Conservation (phyloP, 345 rosid species). For the Pistacia vera region DNA sequence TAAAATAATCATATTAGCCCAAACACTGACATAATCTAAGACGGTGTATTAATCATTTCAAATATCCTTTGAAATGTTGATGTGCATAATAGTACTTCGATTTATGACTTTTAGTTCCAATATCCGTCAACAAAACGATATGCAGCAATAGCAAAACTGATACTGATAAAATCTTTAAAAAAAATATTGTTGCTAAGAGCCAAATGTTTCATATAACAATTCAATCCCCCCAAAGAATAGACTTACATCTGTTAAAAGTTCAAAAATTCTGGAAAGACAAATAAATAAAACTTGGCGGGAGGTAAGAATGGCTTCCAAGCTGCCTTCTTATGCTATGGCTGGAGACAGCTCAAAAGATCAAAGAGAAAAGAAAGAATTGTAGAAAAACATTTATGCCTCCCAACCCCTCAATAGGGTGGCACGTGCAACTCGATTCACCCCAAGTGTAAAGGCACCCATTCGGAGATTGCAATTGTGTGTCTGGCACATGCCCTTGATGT, state of each 20-base stretch:
- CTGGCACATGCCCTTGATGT: conserved; percentile 92
- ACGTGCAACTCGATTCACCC: conserved; percentile 92
- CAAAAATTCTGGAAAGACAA: neutral
- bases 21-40: too few species aligned
- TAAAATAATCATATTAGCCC: too few species aligned
- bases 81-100: neutral
- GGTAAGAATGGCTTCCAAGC: conserved; percentile 12
- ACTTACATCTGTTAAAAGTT: neutral
- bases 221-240: conserved; percentile 10
- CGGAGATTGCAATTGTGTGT: conserved; percentile 84
- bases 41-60: neutral
- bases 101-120: neutral
- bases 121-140: neutral
- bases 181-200: neutral
- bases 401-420: conserved; percentile 90
- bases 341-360: neutral
- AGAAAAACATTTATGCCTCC: conserved; percentile 61
- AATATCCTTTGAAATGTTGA: neutral
- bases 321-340: conserved; percentile 9
- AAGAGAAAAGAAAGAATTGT: neutral
- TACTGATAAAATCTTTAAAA: neutral
- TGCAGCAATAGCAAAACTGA: neutral
- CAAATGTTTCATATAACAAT: neutral
- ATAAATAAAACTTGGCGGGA: neutral
- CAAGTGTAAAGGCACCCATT: conserved; percentile 99